A percentile compares a stretch with the other conserved stretches of the same genome.
Evolutionary conservation across 2,329 filamentous ascomycete species (phyloP).

Genomic region (Microascus cirrosus): DNA sequence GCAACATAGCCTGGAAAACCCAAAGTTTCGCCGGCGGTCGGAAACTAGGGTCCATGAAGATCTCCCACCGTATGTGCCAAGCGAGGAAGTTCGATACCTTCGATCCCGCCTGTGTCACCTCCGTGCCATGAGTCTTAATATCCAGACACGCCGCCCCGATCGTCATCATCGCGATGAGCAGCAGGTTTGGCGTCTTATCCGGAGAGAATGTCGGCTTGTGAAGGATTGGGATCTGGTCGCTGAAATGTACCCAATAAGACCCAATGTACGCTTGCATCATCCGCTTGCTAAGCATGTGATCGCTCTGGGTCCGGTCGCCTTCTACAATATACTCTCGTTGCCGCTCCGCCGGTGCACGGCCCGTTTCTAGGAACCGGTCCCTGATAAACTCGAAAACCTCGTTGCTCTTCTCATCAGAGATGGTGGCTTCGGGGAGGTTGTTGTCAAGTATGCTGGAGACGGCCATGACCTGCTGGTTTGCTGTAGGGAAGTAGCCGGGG

Average conservation of each 20-base stretch:
- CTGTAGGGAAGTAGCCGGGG: constrained; percentile 47
- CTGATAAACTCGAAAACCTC: constrained; percentile 75
- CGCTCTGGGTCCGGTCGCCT: constrained; percentile 58
- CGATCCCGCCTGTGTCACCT: constrained; percentile 64
- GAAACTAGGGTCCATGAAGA: constrained; percentile 86
- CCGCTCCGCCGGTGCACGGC: constrained; percentile 61
- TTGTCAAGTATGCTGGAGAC: constrained; percentile 78
- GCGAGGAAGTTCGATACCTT: constrained; percentile 82
- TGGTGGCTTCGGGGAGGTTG: constrained; percentile 63
- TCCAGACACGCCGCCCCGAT: constrained; percentile 87
- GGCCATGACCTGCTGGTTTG: constrained; percentile 73
- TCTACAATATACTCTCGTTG: constrained; percentile 68
- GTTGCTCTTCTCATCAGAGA: constrained; percentile 80
- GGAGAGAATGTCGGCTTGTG: constrained; percentile 91
- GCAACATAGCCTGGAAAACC: constrained; percentile 84
- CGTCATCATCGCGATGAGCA: constrained; percentile 81
- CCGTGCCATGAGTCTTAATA: constrained; percentile 57
- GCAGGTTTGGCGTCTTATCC: constrained; percentile 72
- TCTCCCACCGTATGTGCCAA: constrained; percentile 90
- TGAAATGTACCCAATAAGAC: constrained; percentile 92
- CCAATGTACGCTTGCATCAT: constrained; percentile 96
- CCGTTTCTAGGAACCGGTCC: constrained; percentile 69
- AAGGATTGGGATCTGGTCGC: constrained; percentile 85
- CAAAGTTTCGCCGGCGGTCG: constrained; percentile 87
- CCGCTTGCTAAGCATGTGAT: constrained; percentile 64